These are phyloP conservation scores for Amylocarpus encephaloides DNA, from an alignment of 2,329 filamentous ascomycete species.

Conservation along the genomic window DNA sequence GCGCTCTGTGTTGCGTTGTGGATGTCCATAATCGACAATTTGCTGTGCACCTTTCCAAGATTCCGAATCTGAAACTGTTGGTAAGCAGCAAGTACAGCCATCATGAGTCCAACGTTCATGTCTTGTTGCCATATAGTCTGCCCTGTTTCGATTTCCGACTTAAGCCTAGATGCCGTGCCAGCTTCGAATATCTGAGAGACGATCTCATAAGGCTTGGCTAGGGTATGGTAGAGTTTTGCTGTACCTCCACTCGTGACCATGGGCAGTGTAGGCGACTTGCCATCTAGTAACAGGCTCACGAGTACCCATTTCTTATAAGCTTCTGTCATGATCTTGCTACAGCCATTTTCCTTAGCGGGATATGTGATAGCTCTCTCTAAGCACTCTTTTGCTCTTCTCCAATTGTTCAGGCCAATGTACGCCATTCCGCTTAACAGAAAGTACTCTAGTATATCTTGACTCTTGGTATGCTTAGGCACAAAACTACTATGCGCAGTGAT, in stretches of 20 bases:
- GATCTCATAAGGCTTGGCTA: constrained; percentile 64
- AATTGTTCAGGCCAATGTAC: constrained; percentile 54
- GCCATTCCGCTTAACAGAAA: constrained; percentile 59
- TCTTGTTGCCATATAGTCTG: constrained; percentile 60
- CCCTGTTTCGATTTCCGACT: constrained; percentile 56
- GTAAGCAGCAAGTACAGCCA: constrained; percentile 63
- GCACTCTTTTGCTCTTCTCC: constrained; percentile 55
- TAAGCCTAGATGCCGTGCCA: constrained; percentile 51
- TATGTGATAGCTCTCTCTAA: constrained; percentile 61
- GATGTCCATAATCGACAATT: constrained; percentile 49
- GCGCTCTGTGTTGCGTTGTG: constrained; percentile 46
- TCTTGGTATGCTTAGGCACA: constrained; percentile 43
- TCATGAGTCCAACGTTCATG: constrained; percentile 64
- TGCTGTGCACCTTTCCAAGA: constrained; percentile 64
- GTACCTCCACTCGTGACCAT: constrained; percentile 47
- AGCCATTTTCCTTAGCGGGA: constrained; percentile 54
- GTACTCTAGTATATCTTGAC: constrained; percentile 57
- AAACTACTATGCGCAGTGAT: constrained; percentile 55
- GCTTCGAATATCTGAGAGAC: constrained; percentile 64
- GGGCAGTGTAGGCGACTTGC: constrained; percentile 51
- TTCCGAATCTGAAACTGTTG: constrained; percentile 69
- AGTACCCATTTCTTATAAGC: constrained; percentile 91
- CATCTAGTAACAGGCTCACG: constrained; percentile 64
- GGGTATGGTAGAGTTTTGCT: constrained; percentile 48
- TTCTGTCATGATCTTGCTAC: constrained; percentile 76